These are phyloP conservation scores for Fusarium penzigii DNA, from an alignment of 2,329 filamentous ascomycete genomes.

Conservation along the genomic window DNA sequence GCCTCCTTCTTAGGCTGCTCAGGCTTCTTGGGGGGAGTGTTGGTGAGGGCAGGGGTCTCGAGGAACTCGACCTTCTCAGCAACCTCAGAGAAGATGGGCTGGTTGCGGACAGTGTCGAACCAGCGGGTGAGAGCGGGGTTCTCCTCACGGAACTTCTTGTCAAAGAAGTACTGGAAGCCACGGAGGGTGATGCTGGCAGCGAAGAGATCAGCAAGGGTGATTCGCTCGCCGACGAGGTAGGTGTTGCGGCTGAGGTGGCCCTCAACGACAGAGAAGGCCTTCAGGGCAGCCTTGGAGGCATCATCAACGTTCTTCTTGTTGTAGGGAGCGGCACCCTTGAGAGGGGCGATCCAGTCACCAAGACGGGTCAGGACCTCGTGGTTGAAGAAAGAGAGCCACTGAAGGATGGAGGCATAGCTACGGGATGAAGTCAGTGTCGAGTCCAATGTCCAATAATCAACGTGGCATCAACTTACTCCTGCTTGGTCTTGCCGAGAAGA, in stretches of 20 bases:
- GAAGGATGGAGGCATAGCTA: constrained; percentile 91
- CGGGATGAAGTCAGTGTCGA: constrained; percentile 27
- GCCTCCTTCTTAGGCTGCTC: constrained; percentile 66
- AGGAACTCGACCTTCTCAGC: constrained; percentile 75
- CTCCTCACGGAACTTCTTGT: constrained; percentile 80
- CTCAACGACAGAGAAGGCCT: constrained; percentile 74
- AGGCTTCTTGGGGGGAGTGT: constrained; percentile 75
- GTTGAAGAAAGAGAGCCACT: constrained; percentile 98
- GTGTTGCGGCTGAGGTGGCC: constrained; percentile 89
- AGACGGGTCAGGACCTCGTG: constrained; percentile 74
- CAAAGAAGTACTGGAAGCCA: constrained; percentile 93
- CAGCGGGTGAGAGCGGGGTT: constrained; percentile 89
- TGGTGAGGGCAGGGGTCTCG: constrained; percentile 75
- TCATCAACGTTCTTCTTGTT: constrained; percentile 98
- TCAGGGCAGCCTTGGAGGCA: constrained; percentile 65
- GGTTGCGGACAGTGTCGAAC: constrained; percentile 93
- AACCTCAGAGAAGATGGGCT: constrained; percentile 85
- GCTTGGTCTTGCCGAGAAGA: constrained; percentile 99
- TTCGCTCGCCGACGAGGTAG: constrained; percentile 95
- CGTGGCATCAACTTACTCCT: constrained; percentile 69
- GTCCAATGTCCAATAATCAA: not conserved
- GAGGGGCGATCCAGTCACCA: constrained; percentile 81
- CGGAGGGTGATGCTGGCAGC: constrained; percentile 74
- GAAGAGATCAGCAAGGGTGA: constrained; percentile 96
- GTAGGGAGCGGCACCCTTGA: constrained; percentile 80